Evolutionary conservation across 2,329 filamentous ascomycete species (phyloP), one percentile per base, ranked within the genome.

Genomic region (Emmonsiellopsis sp.): DNA sequence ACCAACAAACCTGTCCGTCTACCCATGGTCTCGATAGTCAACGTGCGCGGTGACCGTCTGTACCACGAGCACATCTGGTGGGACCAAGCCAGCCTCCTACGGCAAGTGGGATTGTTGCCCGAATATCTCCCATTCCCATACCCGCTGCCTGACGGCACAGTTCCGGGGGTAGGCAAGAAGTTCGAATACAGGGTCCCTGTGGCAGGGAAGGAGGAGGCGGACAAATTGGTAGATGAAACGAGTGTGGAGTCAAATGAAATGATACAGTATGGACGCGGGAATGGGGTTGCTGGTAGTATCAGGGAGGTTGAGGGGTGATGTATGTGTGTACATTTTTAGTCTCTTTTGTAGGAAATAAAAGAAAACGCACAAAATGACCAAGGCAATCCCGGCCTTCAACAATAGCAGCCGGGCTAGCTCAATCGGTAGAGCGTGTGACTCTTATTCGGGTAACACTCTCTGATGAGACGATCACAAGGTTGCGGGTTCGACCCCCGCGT

Each of bases 91-190:
- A 77, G 71, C 53, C 79, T 83, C 31, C 64, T 84, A 50, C 75
- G 81, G 51, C 81, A 84, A 63, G 69, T 80, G 2, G 80, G 80
- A 0, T 58, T 83, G 57, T 55, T 84, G 49, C 83, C 83, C 0
- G 77, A 86, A 53, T 87, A 82, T 56, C 72, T 87, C 0, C 77
- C 79, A 0, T 87, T 82, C 55, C 83, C 82, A 0, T 80, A 84
- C 61, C 58, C 74, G 0, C 58, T 83, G 0, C 68, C 73, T 0
- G 71, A 68, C 5, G 74, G 71, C 11, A 62, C 59, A 39, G 53
- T 56, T 2, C 65, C 72, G 0, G 63, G 57, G 0, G 49, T 68
- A 0, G 74, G 72, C 3, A 75, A 75, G 58, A 69, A 61, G 51
- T 74, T 74, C 47, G 82, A 87, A 63, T 83, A 84, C 49, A 72